phyloP scores from a whole-genome alignment of 2,329 filamentous ascomycete species.

The Phialophora verrucosa region DNA sequence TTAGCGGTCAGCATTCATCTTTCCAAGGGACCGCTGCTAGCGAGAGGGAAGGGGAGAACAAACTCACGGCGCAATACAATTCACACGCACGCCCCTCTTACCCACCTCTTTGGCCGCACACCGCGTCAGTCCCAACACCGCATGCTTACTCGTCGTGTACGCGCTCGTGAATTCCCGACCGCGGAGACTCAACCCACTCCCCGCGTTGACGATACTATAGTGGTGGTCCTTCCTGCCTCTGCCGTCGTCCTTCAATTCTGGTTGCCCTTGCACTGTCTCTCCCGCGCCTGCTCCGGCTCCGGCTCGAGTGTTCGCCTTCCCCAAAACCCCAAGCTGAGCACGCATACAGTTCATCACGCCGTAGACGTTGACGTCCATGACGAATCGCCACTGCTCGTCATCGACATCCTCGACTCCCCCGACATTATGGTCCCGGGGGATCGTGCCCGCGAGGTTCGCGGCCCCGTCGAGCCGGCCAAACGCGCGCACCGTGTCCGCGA shows the following conservation, averaged over 20 bases:
- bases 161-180: conserved; percentile 47
- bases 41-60: background rate
- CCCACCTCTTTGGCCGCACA: conserved; percentile 45
- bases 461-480: conserved; percentile 48
- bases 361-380: conserved; percentile 50
- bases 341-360: conserved; percentile 50
- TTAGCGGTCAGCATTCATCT: conserved; percentile 13
- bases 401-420: conserved; percentile 44
- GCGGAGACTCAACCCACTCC: conserved; percentile 47
- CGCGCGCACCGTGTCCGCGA: conserved; percentile 43
- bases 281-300: no score
- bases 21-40: background rate
- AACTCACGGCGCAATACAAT: conserved; percentile 41
- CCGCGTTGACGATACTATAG: conserved; percentile 50
- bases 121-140: conserved; percentile 63
- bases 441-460: conserved; percentile 48
- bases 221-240: conserved; percentile 4
- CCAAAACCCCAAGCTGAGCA: conserved; percentile 51
- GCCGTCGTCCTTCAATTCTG: background rate
- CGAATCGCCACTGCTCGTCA: conserved; percentile 47
- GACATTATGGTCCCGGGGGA: conserved; percentile 29
- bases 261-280: background rate
- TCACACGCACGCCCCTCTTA: conserved; percentile 45
- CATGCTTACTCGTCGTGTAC: conserved; percentile 59
- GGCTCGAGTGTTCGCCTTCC: conserved; percentile 38